A percentile compares a stretch with the other conserved stretches of the same genome.
Evolutionary conservation across 495 filamentous ascomycete species (phyloP).

Genomic region (Neurospora sp.): DNA sequence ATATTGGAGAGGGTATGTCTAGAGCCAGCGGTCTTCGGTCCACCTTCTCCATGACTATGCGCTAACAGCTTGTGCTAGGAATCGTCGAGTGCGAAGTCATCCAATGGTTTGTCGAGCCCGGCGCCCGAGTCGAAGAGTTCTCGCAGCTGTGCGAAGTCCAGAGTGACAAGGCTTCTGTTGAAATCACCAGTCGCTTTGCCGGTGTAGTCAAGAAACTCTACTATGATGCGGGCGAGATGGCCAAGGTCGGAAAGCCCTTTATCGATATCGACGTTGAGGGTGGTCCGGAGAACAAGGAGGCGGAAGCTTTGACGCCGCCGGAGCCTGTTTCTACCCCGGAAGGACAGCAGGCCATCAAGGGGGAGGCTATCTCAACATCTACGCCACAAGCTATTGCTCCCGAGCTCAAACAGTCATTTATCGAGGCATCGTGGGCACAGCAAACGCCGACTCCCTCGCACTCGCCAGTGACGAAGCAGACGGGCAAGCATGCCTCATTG

Average conservation of each 20-base stretch:
- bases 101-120: constrained; percentile 98
- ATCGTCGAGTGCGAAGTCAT: constrained; percentile 98
- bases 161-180: constrained; percentile 96
- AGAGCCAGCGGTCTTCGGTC: neutral
- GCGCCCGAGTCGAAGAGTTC: constrained; percentile 94
- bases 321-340: constrained; percentile 13
- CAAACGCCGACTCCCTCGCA: constrained; percentile 5
- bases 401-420: neutral
- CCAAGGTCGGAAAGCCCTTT: constrained; percentile 80
- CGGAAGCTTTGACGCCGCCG: constrained; percentile 30
- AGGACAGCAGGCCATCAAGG: neutral
- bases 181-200: constrained; percentile 92
- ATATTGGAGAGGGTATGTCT: constrained; percentile 84
- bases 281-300: constrained; percentile 37
- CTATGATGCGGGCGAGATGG: constrained; percentile 93
- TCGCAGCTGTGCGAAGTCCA: constrained; percentile 96
- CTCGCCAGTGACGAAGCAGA: constrained; percentile 6
- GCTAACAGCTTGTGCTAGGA: constrained; percentile 38
- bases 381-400: neutral
- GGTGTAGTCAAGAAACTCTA: constrained; percentile 94
- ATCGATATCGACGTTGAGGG: constrained; percentile 65
- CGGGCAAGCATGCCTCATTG: constrained; percentile 53
- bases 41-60: neutral
- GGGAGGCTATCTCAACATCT: neutral
- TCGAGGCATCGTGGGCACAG: neutral